Conservation (phyloP, 192 early-diverging fungal genomes). For the Backusella psychrophila region DNA sequence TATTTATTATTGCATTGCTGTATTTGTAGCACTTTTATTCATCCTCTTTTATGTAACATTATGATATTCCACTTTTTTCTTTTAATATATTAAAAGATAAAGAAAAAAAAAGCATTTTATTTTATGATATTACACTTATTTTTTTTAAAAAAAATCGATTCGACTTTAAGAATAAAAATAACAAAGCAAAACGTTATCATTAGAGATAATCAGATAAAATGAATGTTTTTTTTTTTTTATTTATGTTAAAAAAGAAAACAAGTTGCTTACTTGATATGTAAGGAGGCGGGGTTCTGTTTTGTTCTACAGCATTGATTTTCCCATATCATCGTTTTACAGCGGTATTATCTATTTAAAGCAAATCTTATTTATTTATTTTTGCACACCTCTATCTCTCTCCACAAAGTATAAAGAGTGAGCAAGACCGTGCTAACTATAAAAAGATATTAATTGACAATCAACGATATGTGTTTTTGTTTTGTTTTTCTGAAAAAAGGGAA, state of each 20-base stretch:
- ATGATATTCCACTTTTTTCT: not conserved
- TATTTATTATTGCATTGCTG: constrained; percentile 4
- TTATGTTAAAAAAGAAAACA: not conserved
- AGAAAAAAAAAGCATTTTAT: not conserved
- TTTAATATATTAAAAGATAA: not conserved
- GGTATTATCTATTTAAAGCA: not conserved
- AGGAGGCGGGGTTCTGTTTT: not conserved
- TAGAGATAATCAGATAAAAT: not conserved
- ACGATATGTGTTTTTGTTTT: not conserved
- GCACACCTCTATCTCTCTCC: not conserved
- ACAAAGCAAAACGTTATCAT: not conserved
- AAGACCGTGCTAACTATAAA: not conserved
- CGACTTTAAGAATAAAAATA: not conserved
- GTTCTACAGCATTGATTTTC: not conserved
- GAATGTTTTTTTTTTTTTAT: too few relatives aligned
- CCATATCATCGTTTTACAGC: not conserved
- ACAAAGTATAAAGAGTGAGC: not conserved
- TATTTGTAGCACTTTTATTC: not conserved
- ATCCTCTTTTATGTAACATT: not conserved
- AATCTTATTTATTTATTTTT: not conserved
- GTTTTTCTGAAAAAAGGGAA: not conserved
- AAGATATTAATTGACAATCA: not conserved
- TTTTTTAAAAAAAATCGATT: not conserved
- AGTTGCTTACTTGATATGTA: not conserved
- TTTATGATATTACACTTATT: too few relatives aligned